These are phyloP conservation scores for Poa annua DNA, from an alignment of 176 grass and related monocot genomes.

Conservation along the genomic window DNA sequence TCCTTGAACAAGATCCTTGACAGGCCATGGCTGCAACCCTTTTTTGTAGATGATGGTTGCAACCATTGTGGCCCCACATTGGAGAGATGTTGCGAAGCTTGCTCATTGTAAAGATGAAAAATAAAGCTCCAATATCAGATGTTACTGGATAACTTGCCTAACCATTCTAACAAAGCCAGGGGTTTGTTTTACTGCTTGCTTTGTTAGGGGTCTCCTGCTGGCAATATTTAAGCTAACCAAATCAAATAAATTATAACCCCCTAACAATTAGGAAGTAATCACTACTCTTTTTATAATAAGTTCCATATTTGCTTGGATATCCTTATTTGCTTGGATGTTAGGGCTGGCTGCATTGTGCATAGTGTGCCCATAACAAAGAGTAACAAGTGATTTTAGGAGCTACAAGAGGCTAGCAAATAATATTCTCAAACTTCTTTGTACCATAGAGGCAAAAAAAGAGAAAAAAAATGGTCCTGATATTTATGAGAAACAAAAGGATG, in stretches of 20 bases:
- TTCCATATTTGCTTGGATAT: neutral
- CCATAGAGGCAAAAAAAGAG: neutral
- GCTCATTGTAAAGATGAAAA: neutral
- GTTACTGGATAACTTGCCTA: neutral
- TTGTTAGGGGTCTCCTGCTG: neutral
- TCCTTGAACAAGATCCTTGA: neutral
- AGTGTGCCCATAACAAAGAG: neutral
- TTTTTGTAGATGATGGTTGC: conserved; percentile 11
- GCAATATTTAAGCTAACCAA: neutral
- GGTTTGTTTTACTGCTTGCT: neutral
- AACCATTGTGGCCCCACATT: neutral
- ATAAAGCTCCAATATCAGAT: neutral
- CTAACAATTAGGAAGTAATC: neutral
- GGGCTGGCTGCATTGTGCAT: neutral
- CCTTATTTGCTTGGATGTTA: neutral
- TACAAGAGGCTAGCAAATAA: conserved; percentile 6
- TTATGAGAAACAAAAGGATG: neutral
- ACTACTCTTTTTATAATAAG: neutral
- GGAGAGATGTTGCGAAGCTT: neutral
- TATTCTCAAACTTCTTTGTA: conserved; percentile 2
- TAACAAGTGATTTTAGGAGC: conserved; percentile 2
- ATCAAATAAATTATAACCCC: neutral
- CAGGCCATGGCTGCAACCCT: neutral
- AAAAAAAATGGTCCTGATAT: neutral
- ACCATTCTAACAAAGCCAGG: neutral